These are phyloP conservation scores for Candida dendrica DNA, from an alignment of 805 yeast species.

Conservation along the genomic window DNA sequence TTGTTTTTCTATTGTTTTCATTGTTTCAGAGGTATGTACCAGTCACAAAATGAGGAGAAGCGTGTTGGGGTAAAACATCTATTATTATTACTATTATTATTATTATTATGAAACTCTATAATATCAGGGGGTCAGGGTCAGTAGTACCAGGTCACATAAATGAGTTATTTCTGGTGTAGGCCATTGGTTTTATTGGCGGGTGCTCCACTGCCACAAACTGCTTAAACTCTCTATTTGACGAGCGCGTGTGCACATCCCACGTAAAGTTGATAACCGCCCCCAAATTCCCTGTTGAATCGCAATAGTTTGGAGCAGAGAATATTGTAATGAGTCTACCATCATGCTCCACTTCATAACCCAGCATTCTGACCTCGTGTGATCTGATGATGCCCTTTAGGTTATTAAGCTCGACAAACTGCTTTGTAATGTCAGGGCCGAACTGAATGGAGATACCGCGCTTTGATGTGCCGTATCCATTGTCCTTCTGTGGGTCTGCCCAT, in stretches of 20 bases:
- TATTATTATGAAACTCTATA: too few species aligned
- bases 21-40: too few species aligned
- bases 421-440: conserved; percentile 94
- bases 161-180: conserved; percentile 47
- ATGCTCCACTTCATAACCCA: conserved; percentile 85
- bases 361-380: conserved; percentile 93
- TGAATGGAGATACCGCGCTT: conserved; percentile 95
- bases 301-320: conserved; percentile 97
- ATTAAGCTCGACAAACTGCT: conserved; percentile 64
- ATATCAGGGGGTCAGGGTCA: too few species aligned
- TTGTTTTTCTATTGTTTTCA: too few species aligned
- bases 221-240: conserved; percentile 40
- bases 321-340: conserved; percentile 82
- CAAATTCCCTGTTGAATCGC: conserved; percentile 84
- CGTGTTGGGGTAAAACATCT: too few species aligned
- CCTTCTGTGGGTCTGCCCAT: conserved; percentile 93
- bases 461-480: conserved; percentile 74
- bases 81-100: too few species aligned
- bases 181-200: conserved; percentile 93
- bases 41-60: too few species aligned
- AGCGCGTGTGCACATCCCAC: conserved; percentile 35
- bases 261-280: conserved; percentile 84
- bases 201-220: conserved; percentile 81
- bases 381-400: conserved; percentile 74
- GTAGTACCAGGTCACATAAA: neutral